A percentile compares a stretch with the other conserved stretches of the same genome.
Evolutionary conservation across 2,329 filamentous ascomycete species (phyloP).

Genomic region (Alternaria brassicae): DNA sequence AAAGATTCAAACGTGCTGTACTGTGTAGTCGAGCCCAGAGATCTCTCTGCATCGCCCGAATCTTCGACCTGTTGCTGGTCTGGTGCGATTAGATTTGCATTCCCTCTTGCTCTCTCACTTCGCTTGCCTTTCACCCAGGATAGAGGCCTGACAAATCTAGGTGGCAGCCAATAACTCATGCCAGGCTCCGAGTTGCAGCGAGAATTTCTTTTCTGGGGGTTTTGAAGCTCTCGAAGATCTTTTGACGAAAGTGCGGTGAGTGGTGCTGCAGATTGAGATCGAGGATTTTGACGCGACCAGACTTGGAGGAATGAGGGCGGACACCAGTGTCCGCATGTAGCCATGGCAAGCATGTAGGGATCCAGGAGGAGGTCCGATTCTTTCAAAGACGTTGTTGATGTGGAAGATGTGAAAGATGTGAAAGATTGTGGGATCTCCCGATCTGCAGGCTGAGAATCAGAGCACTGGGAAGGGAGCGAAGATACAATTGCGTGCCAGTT

Average conservation of each 20-base stretch:
- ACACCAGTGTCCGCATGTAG: not conserved
- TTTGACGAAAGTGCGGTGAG: not conserved
- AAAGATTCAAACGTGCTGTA: not conserved
- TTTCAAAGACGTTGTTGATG: not conserved
- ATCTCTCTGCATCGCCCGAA: not conserved
- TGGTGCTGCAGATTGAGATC: not conserved
- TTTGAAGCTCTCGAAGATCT: not conserved
- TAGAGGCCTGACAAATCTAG: not conserved
- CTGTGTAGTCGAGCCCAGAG: not conserved
- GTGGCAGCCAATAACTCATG: not conserved
- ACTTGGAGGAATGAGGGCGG: not conserved
- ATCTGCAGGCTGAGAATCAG: not conserved
- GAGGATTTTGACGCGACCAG: not conserved
- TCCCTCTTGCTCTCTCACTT: not conserved
- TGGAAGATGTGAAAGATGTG: not conserved
- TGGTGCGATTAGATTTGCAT: not conserved
- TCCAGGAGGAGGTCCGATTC: not conserved
- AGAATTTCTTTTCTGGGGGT: not conserved
- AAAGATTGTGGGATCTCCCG: not conserved
- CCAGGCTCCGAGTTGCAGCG: not conserved
- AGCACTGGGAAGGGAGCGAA: not conserved
- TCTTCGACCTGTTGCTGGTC: not conserved
- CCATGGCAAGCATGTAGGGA: not conserved
- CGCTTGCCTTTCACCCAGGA: not conserved
- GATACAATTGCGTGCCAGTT: not conserved